Conservation (phyloP, 2,329 filamentous ascomycete species). For the Neopestalotiopsis sp. region DNA sequence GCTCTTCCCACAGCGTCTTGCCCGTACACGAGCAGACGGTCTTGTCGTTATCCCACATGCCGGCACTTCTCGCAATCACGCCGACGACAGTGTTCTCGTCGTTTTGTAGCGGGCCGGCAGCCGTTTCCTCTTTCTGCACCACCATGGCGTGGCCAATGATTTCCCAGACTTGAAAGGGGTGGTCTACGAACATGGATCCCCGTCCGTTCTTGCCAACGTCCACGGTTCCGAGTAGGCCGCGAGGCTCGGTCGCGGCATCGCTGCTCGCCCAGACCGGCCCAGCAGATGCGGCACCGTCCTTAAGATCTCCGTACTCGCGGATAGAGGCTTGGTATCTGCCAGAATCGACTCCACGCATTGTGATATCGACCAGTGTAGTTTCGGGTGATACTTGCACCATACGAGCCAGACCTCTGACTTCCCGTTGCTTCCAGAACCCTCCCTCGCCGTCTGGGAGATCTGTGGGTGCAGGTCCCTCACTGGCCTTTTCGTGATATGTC, state of each 20-base stretch:
- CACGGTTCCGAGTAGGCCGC: conserved; percentile 72
- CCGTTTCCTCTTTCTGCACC: conserved; percentile 71
- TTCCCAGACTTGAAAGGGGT: conserved; percentile 89
- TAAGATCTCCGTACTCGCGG: conserved; percentile 86
- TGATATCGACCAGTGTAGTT: conserved; percentile 86
- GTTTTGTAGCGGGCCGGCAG: conserved; percentile 68
- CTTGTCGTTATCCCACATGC: conserved; percentile 99
- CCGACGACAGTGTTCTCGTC: conserved; percentile 88
- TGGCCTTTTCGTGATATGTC: conserved; percentile 70
- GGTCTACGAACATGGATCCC: conserved; percentile 82
- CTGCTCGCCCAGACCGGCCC: conserved; percentile 78
- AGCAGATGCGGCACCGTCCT: conserved; percentile 79
- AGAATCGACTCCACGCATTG: conserved; percentile 79
- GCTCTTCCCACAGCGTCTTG: conserved; percentile 98
- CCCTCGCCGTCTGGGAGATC: conserved; percentile 38
- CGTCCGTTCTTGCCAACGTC: conserved; percentile 77
- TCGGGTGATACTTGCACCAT: conserved; percentile 89
- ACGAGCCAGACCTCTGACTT: conserved; percentile 85
- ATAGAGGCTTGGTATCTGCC: conserved; percentile 86
- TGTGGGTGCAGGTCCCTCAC: conserved; percentile 39
- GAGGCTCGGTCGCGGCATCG: conserved; percentile 47
- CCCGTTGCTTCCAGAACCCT: conserved; percentile 41
- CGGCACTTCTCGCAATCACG: conserved; percentile 92
- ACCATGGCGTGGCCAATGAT: conserved; percentile 93
- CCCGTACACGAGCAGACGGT: conserved; percentile 97